Percentiles rank a stretch among this genome's conserved stretches.
Evolutionary conservation across 805 yeast genomes (phyloP).

Genomic region (Metschnikowia cerradonensis): DNA sequence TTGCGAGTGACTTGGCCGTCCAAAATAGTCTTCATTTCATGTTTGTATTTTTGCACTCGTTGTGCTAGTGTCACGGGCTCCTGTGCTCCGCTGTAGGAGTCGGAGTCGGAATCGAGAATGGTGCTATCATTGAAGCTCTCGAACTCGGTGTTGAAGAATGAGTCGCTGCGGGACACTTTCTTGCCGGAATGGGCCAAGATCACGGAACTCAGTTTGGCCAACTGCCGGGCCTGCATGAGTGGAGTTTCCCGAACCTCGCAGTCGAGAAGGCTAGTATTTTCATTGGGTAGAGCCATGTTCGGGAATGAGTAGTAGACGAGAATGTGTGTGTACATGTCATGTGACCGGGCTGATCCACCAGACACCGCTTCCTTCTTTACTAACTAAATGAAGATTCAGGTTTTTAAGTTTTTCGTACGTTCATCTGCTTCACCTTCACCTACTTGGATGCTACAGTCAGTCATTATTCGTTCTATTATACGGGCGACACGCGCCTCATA

Average conservation of each 20-base stretch:
- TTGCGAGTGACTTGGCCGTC: slow-evolving; percentile 17
- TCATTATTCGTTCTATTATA: slow-evolving; percentile 1
- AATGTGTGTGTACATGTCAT: background rate
- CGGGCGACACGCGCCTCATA: background rate
- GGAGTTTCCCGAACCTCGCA: slow-evolving; percentile 4
- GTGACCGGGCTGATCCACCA: background rate
- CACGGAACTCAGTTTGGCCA: slow-evolving; percentile 30
- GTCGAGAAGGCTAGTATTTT: slow-evolving; percentile 1
- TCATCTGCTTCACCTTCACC: too few species aligned
- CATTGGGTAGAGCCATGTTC: slow-evolving; percentile 2
- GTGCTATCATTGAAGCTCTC: slow-evolving; percentile 21
- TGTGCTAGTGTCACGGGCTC: background rate
- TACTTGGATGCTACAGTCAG: too few species aligned
- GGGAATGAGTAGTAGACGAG: background rate
- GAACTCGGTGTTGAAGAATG: slow-evolving; percentile 24
- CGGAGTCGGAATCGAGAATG: slow-evolving; percentile 15
- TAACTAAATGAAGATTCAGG: too few species aligned
- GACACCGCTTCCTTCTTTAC: background rate
- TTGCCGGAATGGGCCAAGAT: slow-evolving; percentile 39
- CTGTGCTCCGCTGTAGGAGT: background rate
- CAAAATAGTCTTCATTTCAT: background rate
- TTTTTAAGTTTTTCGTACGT: too few species aligned
- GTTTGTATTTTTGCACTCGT: background rate
- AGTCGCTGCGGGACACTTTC: slow-evolving; percentile 32
- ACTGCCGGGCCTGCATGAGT: background rate